These are phyloP conservation scores for Rhodofomes roseus DNA, from an alignment of 1,284 basidiomycete species.

Conservation along the genomic window DNA sequence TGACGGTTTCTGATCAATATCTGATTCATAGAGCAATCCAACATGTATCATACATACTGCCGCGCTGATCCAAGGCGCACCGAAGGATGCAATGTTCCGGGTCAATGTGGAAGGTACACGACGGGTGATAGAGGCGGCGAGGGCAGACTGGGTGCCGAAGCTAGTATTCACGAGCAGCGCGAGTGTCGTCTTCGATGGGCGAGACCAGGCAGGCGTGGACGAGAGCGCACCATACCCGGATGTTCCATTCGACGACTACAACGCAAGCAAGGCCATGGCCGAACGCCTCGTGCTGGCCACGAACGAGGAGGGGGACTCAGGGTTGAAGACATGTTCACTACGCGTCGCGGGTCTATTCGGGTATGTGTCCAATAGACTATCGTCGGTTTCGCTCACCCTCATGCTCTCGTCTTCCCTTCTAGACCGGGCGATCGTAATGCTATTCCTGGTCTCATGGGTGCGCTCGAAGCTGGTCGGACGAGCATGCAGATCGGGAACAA, in stretches of 20 bases:
- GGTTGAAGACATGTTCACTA: slow-evolving; percentile 53
- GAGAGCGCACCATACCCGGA: slow-evolving; percentile 55
- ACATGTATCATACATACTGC: slow-evolving; percentile 29
- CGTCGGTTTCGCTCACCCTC: slow-evolving; percentile 33
- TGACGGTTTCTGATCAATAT: neutral
- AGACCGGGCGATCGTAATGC: slow-evolving; percentile 15
- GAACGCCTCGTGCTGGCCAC: slow-evolving; percentile 55
- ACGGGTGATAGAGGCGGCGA: slow-evolving; percentile 46
- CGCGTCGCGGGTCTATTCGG: slow-evolving; percentile 67
- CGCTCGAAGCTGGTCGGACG: slow-evolving; percentile 41
- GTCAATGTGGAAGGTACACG: slow-evolving; percentile 63
- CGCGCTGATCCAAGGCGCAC: slow-evolving; percentile 16
- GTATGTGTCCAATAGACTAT: slow-evolving; percentile 47
- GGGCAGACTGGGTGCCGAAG: slow-evolving; percentile 41
- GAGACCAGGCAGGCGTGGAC: slow-evolving; percentile 53
- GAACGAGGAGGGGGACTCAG: slow-evolving; percentile 39
- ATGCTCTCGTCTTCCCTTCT: slow-evolving; percentile 5
- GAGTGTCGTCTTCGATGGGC: slow-evolving; percentile 56
- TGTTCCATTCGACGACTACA: slow-evolving; percentile 54
- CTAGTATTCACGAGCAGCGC: slow-evolving; percentile 64
- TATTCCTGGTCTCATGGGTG: slow-evolving; percentile 4
- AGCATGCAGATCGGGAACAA: slow-evolving; percentile 64
- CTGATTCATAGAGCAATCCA: slow-evolving; percentile 32
- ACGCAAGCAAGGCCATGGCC: slow-evolving; percentile 61
- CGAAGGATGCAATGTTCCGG: slow-evolving; percentile 45